These are phyloP conservation scores for Colletotrichum salicis DNA, from an alignment of 2,329 filamentous ascomycete genomes.

Conservation along the genomic window DNA sequence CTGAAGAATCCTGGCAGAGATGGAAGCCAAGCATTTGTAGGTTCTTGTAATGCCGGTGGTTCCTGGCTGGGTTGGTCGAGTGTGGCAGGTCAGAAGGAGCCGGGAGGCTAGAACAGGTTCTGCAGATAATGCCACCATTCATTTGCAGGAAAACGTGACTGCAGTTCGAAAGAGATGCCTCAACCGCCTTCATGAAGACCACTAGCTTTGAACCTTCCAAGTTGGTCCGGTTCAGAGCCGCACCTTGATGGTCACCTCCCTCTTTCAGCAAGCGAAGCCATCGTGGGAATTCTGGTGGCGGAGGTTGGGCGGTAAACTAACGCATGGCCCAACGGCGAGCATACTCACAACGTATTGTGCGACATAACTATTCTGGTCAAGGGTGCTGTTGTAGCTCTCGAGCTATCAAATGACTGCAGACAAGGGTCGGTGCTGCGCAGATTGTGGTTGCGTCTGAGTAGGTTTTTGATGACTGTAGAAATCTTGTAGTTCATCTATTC, in stretches of 20 bases:
- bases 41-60: background rate
- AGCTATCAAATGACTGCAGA: slow-evolving; percentile 1
- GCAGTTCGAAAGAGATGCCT: background rate
- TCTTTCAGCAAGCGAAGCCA: slow-evolving; percentile 1
- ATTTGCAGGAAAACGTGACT: background rate
- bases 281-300: background rate
- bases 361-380: background rate
- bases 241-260: slow-evolving; percentile 19
- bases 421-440: background rate
- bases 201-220: no score
- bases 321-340: background rate
- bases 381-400: background rate
- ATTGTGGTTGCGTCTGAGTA: no score
- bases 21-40: slow-evolving; percentile 4
- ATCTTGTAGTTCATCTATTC: no score
- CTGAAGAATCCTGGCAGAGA: background rate
- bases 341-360: background rate
- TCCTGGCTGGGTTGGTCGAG: background rate
- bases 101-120: background rate
- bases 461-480: background rate
- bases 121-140: background rate
- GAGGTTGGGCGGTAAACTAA: no score
- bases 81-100: background rate
- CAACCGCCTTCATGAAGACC: slow-evolving; percentile 8
- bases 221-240: background rate